Percentiles rank a stretch among this genome's conserved stretches.
phyloP scores from a whole-genome alignment of 2,329 filamentous ascomycete genomes.

The Simplicillium aogashimaense region DNA sequence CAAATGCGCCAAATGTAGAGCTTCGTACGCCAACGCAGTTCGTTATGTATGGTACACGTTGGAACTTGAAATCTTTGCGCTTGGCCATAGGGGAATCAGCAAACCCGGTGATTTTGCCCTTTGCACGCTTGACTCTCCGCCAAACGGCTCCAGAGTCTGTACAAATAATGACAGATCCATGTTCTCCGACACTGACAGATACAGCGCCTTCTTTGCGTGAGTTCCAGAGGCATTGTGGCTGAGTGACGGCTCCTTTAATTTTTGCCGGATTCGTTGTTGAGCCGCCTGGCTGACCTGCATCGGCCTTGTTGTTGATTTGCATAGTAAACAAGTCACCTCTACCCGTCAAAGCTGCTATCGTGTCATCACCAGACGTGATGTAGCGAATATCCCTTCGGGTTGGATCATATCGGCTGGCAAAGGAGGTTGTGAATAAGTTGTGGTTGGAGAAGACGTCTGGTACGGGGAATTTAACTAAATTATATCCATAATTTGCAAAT shows the following conservation, averaged over 20 bases:
- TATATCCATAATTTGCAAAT: slow-evolving; percentile 92
- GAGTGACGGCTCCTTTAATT: slow-evolving; percentile 71
- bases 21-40: slow-evolving; percentile 76
- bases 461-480: slow-evolving; percentile 75
- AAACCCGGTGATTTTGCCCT: slow-evolving; percentile 58
- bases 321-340: slow-evolving; percentile 85
- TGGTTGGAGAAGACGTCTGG: slow-evolving; percentile 61
- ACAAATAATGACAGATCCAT: slow-evolving; percentile 89
- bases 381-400: slow-evolving; percentile 61
- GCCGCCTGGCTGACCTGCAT: slow-evolving; percentile 46
- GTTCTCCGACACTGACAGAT: slow-evolving; percentile 82
- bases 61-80: slow-evolving; percentile 89
- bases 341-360: slow-evolving; percentile 77
- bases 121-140: slow-evolving; percentile 74
- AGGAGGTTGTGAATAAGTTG: slow-evolving; percentile 54
- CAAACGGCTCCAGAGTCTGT: slow-evolving; percentile 90
- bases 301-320: slow-evolving; percentile 58
- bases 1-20: slow-evolving; percentile 83
- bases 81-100: slow-evolving; percentile 43
- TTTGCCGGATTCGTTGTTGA: slow-evolving; percentile 92
- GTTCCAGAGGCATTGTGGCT: slow-evolving; percentile 78
- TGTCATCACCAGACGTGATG: slow-evolving; percentile 79
- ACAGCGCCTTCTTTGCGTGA: slow-evolving; percentile 76
- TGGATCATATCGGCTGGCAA: slow-evolving; percentile 39
- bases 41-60: slow-evolving; percentile 79